A percentile compares a stretch with the other conserved stretches of the same genome.
Conservation (phyloP, 2,329 filamentous ascomycete species). For the Paecilomyces niveus region DNA sequence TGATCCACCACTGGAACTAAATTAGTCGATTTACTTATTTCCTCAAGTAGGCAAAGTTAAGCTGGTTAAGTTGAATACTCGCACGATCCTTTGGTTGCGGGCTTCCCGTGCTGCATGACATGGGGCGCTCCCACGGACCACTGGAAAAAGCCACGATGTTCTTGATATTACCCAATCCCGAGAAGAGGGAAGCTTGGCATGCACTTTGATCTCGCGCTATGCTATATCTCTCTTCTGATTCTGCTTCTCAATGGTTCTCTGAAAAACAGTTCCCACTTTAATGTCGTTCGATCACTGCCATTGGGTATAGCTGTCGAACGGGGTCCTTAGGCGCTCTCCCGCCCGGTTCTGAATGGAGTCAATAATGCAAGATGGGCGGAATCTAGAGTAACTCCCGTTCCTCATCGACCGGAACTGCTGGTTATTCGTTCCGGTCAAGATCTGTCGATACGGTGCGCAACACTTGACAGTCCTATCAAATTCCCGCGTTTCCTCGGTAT, state of each 20-base stretch:
- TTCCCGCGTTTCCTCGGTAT: not conserved
- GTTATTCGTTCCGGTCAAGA: not conserved
- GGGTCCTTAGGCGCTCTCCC: not conserved
- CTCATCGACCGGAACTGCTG: not conserved
- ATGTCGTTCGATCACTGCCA: not conserved
- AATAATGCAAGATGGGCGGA: not conserved
- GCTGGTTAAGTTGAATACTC: not conserved
- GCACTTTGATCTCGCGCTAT: conserved; percentile 1
- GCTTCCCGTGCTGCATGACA: conserved; percentile 14
- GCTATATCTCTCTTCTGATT: conserved; percentile 3
- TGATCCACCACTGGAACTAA: conserved; percentile 5
- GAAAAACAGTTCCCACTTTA: not conserved
- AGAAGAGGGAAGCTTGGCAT: conserved; percentile 16
- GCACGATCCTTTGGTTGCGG: conserved; percentile 12
- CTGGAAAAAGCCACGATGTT: not conserved
- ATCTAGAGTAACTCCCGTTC: not conserved
- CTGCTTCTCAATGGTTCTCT: not conserved
- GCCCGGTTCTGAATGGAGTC: not conserved
- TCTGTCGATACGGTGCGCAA: not conserved
- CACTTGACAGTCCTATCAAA: not conserved
- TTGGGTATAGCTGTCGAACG: not conserved
- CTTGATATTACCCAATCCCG: conserved; percentile 11
- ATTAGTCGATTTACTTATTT: not conserved
- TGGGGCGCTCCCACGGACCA: conserved; percentile 1
- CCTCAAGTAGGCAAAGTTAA: not conserved